Percentiles rank a stretch among this genome's conserved stretches.
Conservation (phyloP, 1,139 yeast species). For the Yamadazyma atmosphaerica region DNA sequence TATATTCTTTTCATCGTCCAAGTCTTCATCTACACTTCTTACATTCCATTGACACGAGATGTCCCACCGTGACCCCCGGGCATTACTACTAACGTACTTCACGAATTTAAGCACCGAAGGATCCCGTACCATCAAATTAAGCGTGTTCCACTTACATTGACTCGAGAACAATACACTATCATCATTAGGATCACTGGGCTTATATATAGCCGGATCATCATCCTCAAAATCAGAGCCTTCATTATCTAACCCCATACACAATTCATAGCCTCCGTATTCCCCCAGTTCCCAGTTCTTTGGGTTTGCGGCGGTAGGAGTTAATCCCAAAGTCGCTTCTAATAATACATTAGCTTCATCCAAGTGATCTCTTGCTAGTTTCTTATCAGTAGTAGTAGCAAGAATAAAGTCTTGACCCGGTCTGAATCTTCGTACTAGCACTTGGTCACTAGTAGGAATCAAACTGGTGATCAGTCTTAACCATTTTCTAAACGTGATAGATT, state of each 20-base stretch:
- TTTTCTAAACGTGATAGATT: slow-evolving; percentile 62
- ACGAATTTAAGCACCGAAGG: slow-evolving; percentile 83
- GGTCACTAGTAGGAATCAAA: slow-evolving; percentile 64
- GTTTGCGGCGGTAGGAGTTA: slow-evolving; percentile 65
- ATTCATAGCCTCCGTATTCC: slow-evolving; percentile 90
- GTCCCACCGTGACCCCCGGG: slow-evolving; percentile 95
- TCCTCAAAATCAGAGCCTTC: slow-evolving; percentile 48
- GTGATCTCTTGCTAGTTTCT: slow-evolving; percentile 38
- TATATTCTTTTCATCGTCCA: too few species aligned
- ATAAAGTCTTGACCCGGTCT: slow-evolving; percentile 95
- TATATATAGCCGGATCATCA: slow-evolving; percentile 60
- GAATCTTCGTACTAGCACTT: slow-evolving; percentile 76
- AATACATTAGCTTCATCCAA: slow-evolving; percentile 48
- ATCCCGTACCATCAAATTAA: slow-evolving; percentile 79
- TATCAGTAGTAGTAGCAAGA: slow-evolving; percentile 75
- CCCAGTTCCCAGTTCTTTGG: slow-evolving; percentile 78
- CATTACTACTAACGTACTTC: slow-evolving; percentile 86
- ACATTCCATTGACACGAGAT: slow-evolving; percentile 79
- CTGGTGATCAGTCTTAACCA: slow-evolving; percentile 70
- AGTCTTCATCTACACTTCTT: slow-evolving; percentile 27
- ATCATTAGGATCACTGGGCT: slow-evolving; percentile 57
- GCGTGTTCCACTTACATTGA: slow-evolving; percentile 82
- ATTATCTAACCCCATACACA: slow-evolving; percentile 70
- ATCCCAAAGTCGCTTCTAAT: slow-evolving; percentile 67
- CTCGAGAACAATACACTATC: slow-evolving; percentile 80